phyloP scores from a whole-genome alignment of 2,329 filamentous ascomycete genomes.

The Dendrostoma leiphaemia region DNA sequence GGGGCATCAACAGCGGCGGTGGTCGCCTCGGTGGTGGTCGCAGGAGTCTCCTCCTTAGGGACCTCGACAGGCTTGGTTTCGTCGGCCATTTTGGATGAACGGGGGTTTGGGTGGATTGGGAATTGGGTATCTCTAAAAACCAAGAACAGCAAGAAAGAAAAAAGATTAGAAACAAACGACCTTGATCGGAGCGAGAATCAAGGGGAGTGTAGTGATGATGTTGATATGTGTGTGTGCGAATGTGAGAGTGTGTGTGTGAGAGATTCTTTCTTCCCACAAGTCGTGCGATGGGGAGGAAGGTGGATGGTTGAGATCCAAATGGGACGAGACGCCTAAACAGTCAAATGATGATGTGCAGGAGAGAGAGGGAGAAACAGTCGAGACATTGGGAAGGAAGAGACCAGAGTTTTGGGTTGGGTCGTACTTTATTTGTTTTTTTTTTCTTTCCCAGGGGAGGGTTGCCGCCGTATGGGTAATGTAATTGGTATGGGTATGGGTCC shows the following conservation, averaged over 20 bases:
- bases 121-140: slow-evolving; percentile 50
- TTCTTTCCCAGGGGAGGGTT: slow-evolving; percentile 6
- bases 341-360: slow-evolving; percentile 8
- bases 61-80: slow-evolving; percentile 67
- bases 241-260: no score
- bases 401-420: slow-evolving; percentile 18
- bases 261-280: background rate
- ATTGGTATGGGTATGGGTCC: background rate
- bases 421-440: slow-evolving; percentile 21
- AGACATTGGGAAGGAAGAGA: slow-evolving; percentile 12
- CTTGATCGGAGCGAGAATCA: background rate
- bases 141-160: slow-evolving; percentile 18
- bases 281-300: background rate
- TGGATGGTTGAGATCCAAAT: slow-evolving; percentile 4
- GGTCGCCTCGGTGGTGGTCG: slow-evolving; percentile 18
- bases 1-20: slow-evolving; percentile 28
- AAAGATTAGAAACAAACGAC: slow-evolving; percentile 2
- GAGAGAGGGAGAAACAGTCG: background rate
- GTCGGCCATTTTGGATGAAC: slow-evolving; percentile 65
- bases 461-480: background rate
- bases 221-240: no score
- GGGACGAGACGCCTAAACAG: slow-evolving; percentile 11
- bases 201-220: slow-evolving; percentile 5
- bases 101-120: slow-evolving; percentile 16
- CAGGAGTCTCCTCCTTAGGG: slow-evolving; percentile 48